Evolutionary conservation across 306 rosid genomes (phyloP), one percentile per base, ranked within the genome.

Genomic region (Vachellia pachyceras): DNA sequence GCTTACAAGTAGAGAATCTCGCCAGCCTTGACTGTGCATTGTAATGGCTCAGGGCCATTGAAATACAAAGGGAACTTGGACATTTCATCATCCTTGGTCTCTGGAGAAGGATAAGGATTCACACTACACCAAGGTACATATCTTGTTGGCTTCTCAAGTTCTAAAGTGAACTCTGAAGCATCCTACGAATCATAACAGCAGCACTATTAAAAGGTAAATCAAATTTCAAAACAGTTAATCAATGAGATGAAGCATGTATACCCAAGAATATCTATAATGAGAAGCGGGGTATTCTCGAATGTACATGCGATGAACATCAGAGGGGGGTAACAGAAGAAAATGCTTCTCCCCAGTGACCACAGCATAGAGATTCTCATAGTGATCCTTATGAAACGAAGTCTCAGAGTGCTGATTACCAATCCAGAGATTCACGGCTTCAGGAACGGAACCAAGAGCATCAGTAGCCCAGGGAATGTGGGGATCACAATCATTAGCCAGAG

Each of bases 41-140:
- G 61, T 52, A 94, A 89, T 0, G 94, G 94, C 70, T 57, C 81
- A n/a, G 95, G 92, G 15, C 94, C 92, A 14, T 85, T 78, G 79
- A 94, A 91, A 66, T 82, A 92, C 72, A 90, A 72, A 2, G 97
- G 97, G 42, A 86, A 92, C 71, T 84, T 87, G 8, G 86, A 76
- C 46, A 84, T 79, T 78, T 86, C 90, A 3, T 75, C 73, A 7
- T 84, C 86, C 77, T 73, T 66, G 47, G 44, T 82, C 87, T 87
- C 87, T 0, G 70, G 69, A 36, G 90, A 83, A 83, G 94, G 95
- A 72, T 81, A 90, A 81, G 97, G 97, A 73, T 91, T 81, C 69
- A 91, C 95, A 73, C 97, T 92, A 68, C 90, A 94, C 97, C 98
- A 92, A 44, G 98, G 97, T 47, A 94, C 97, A 81, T 81, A 57